A percentile compares a stretch with the other conserved stretches of the same genome.
These are phyloP conservation scores for Fraxinus paxiana DNA, from an alignment of 305 asterid species.

Conservation along the genomic window DNA sequence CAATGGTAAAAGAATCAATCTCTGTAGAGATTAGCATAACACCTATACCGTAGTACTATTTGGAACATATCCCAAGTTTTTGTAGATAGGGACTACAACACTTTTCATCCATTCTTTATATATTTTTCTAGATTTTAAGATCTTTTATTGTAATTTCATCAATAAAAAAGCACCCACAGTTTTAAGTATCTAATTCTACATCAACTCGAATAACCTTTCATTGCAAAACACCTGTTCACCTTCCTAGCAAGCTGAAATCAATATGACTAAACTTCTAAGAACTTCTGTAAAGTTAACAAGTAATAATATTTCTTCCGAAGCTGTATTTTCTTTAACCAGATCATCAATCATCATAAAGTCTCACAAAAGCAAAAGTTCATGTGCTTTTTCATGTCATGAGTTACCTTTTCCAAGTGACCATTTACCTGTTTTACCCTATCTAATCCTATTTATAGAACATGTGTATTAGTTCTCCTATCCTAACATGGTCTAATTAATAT, in stretches of 20 bases:
- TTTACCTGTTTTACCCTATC: background rate
- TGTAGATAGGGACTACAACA: background rate
- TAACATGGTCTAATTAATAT: background rate
- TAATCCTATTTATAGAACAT: background rate
- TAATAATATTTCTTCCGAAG: background rate
- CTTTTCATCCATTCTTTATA: background rate
- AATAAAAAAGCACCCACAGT: background rate
- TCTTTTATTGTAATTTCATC: background rate
- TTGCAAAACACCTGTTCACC: background rate
- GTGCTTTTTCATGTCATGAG: background rate
- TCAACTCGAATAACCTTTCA: background rate
- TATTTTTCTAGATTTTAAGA: background rate
- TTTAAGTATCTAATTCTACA: background rate
- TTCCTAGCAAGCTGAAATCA: background rate
- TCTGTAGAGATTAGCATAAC: background rate
- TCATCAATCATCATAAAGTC: background rate
- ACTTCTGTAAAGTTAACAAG: background rate
- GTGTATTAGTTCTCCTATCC: background rate
- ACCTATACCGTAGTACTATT: background rate
- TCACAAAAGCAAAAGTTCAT: background rate
- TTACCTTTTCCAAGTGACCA: background rate
- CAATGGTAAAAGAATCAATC: background rate
- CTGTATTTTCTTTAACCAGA: background rate
- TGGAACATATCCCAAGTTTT: background rate
- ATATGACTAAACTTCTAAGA: background rate